A percentile compares a stretch with the other conserved stretches of the same genome.
phyloP scores from a whole-genome alignment of 2,329 filamentous ascomycete species.

The Neophaeococcomyces mojaviensis region DNA sequence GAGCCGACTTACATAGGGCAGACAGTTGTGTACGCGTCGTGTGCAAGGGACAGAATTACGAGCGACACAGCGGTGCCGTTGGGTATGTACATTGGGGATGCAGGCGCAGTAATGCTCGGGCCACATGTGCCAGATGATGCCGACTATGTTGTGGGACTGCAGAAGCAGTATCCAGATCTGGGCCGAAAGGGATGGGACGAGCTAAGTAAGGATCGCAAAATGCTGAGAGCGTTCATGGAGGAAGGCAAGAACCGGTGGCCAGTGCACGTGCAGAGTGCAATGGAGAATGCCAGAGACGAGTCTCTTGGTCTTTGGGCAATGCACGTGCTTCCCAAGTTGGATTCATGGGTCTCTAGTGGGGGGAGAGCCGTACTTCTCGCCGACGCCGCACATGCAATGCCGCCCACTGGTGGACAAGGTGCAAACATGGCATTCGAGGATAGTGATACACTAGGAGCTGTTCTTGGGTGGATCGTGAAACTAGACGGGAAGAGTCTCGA shows the following conservation, averaged over 20 bases:
- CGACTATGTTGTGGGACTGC: not conserved
- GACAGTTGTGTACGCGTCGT: too few species aligned
- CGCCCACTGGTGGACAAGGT: conserved; percentile 17
- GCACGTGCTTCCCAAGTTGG: conserved; percentile 15
- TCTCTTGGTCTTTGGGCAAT: conserved; percentile 14
- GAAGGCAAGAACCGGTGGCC: not conserved
- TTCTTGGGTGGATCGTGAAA: not conserved
- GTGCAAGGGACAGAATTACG: too few species aligned
- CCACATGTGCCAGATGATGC: not conserved
- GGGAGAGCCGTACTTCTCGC: conserved; percentile 15
- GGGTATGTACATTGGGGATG: not conserved
- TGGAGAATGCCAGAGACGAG: not conserved
- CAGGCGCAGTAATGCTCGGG: not conserved
- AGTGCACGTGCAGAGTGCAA: not conserved
- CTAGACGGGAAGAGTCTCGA: not conserved
- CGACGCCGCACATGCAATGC: conserved; percentile 21
- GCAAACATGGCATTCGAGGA: conserved; percentile 19
- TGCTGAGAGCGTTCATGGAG: not conserved
- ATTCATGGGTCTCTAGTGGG: conserved; percentile 13
- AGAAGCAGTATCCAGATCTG: not conserved
- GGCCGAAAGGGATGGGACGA: not conserved
- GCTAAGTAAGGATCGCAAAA: too few species aligned
- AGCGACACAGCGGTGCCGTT: too few species aligned
- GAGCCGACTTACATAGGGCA: too few species aligned
- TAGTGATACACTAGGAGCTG: conserved; percentile 11